A percentile compares a stretch with the other conserved stretches of the same genome.
Conservation (phyloP, 495 filamentous ascomycete genomes). For the Aspergillus bridgeri region DNA sequence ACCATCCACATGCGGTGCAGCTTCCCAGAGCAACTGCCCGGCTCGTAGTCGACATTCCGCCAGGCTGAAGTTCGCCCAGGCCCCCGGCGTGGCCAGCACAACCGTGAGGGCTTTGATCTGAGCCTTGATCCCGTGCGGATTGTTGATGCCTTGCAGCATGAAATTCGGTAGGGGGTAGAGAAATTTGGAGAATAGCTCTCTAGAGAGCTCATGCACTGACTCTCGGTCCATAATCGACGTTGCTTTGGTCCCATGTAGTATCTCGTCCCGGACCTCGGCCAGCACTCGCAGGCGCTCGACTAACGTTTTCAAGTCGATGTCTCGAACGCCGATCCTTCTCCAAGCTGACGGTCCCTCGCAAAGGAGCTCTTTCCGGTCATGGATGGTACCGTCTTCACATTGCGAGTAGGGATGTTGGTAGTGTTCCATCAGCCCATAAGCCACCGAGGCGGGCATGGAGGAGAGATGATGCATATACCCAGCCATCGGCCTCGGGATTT, state of each 20-base stretch:
- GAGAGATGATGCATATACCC: constrained; percentile 32
- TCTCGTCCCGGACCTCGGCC: constrained; percentile 36
- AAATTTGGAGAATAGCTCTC: constrained; percentile 43
- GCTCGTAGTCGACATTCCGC: constrained; percentile 76
- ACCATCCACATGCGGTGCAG: constrained; percentile 48
- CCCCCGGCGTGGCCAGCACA: constrained; percentile 43
- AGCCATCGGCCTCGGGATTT: constrained; percentile 22
- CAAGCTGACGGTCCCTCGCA: constrained; percentile 34
- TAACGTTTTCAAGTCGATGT: constrained; percentile 31
- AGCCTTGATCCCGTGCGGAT: constrained; percentile 41
- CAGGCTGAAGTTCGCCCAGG: constrained; percentile 76
- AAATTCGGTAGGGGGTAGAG: constrained; percentile 34
- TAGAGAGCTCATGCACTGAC: constrained; percentile 40
- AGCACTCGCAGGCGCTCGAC: constrained; percentile 44
- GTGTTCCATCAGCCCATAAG: constrained; percentile 38
- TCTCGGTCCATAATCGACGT: constrained; percentile 44
- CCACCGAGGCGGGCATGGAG: constrained; percentile 28
- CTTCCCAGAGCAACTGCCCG: constrained; percentile 79
- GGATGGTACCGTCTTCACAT: constrained; percentile 30
- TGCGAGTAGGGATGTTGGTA: constrained; percentile 32
- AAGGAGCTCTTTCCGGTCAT: constrained; percentile 35
- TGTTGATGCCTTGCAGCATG: constrained; percentile 21
- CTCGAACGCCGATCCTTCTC: constrained; percentile 43
- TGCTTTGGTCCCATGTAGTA: constrained; percentile 27
- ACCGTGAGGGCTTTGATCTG: constrained; percentile 50